A percentile compares a stretch with the other conserved stretches of the same genome.
These are phyloP conservation scores for Chlamydomonas sp. DNA, from an alignment of 139 green algal genomes.

Conservation along the genomic window DNA sequence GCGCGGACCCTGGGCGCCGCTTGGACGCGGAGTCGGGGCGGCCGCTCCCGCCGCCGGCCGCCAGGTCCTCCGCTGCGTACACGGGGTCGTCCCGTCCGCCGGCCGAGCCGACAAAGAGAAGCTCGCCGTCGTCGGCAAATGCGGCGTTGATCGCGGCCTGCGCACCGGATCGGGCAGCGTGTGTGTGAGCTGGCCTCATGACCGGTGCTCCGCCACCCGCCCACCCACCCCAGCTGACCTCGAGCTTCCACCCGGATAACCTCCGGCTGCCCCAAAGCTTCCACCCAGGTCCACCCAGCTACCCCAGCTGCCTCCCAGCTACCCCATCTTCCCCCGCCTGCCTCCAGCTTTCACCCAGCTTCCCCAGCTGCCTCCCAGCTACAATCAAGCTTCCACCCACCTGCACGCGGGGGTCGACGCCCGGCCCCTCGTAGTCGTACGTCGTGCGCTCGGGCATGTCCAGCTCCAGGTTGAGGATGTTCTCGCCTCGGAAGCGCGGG, in stretches of 20 bases:
- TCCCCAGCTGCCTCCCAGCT: too few relatives aligned
- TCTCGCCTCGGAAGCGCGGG: constrained; percentile 67
- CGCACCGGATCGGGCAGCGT: background rate
- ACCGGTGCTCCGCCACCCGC: too few relatives aligned
- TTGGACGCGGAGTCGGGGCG: background rate
- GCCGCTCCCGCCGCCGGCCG: background rate
- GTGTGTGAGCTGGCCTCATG: background rate
- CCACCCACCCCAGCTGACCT: too few relatives aligned
- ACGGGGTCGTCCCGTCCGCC: background rate
- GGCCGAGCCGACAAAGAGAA: constrained; percentile 39
- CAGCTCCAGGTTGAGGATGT: constrained; percentile 67
- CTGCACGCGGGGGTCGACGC: constrained; percentile 42
- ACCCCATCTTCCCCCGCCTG: too few relatives aligned
- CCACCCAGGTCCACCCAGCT: too few relatives aligned
- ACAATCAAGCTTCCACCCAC: too few relatives aligned
- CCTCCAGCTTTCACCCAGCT: too few relatives aligned
- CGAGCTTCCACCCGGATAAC: too few relatives aligned
- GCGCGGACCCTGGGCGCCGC: constrained; percentile 1
- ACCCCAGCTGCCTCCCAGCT: too few relatives aligned
- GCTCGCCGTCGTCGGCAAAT: constrained; percentile 44
- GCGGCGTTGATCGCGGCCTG: constrained; percentile 49
- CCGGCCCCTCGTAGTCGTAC: constrained; percentile 46
- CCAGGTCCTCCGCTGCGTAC: constrained; percentile 3
- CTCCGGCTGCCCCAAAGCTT: too few relatives aligned
- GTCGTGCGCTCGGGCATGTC: constrained; percentile 68